Percentiles rank a stretch among this genome's conserved stretches.
Evolutionary conservation across 768 basidiomycete species (phyloP).

Genomic region (Pulveroboletus sp.): DNA sequence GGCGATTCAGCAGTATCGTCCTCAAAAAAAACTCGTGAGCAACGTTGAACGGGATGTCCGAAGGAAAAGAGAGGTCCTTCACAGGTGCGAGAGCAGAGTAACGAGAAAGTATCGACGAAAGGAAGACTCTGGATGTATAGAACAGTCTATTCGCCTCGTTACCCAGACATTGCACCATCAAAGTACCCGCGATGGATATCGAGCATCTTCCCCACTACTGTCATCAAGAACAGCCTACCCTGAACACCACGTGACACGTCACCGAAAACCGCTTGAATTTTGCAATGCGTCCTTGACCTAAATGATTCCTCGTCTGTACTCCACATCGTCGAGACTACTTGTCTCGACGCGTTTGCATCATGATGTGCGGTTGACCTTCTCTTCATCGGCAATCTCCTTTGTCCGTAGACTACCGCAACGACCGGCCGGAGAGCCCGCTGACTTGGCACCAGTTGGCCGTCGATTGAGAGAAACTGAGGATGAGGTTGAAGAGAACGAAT

Average conservation of each 20-base stretch:
- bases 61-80: conserved; percentile 40
- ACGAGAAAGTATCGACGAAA: conserved; percentile 44
- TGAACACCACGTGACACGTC: conserved; percentile 23
- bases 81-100: conserved; percentile 52
- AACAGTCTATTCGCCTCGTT: conserved; percentile 1
- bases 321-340: conserved; percentile 8
- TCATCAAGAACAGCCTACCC: conserved; percentile 7
- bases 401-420: conserved; percentile 12
- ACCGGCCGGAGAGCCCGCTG: conserved; percentile 1
- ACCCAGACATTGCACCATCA: not conserved
- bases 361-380: conserved; percentile 17
- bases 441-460: not conserved
- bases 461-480: conserved; percentile 3
- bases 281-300: not conserved
- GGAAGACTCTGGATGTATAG: not conserved
- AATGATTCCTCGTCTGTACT: conserved; percentile 23
- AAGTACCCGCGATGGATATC: too few species aligned
- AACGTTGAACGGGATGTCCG: conserved; percentile 30
- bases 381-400: conserved; percentile 15
- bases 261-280: conserved; percentile 15
- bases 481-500: conserved; percentile 1
- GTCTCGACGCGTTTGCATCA: conserved; percentile 5
- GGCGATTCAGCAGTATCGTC: conserved; percentile 45
- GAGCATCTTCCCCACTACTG: not conserved
- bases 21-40: conserved; percentile 55